Conservation (phyloP, 2,329 filamentous ascomycete species). For the Drechslerella stenobrocha region DNA sequence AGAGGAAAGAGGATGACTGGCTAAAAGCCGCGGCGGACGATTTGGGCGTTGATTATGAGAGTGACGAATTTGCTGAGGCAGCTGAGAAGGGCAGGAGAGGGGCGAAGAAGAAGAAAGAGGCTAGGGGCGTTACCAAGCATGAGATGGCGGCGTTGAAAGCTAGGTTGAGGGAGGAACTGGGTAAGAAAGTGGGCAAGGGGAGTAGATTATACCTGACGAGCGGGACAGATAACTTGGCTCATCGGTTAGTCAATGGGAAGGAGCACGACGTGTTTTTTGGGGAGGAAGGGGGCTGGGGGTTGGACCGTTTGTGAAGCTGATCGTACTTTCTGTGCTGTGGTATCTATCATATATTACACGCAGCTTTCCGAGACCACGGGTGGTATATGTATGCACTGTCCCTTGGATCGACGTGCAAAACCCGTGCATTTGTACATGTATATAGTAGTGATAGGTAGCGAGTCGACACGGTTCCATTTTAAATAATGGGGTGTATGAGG, state of each 20-base stretch:
- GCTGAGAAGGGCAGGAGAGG: constrained; percentile 67
- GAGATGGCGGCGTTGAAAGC: constrained; percentile 72
- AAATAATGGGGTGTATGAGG: too few relatives aligned
- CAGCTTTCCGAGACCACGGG: too few relatives aligned
- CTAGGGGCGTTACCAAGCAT: constrained; percentile 65
- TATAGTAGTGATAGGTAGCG: too few relatives aligned
- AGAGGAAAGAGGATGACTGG: constrained; percentile 80
- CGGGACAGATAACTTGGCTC: constrained; percentile 35
- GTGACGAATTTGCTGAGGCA: constrained; percentile 73
- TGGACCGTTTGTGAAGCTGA: constrained; percentile 21
- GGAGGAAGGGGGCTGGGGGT: constrained; percentile 43
- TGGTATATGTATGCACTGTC: too few relatives aligned
- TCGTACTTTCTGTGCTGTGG: background rate
- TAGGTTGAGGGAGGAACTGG: constrained; percentile 71
- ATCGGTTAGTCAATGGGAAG: constrained; percentile 40
- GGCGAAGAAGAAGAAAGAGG: constrained; percentile 57
- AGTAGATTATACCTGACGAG: constrained; percentile 45
- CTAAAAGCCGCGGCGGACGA: constrained; percentile 83
- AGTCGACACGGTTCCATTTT: too few relatives aligned
- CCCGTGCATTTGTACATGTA: too few relatives aligned
- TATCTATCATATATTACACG: background rate
- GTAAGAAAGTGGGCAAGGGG: constrained; percentile 64
- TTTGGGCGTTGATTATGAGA: constrained; percentile 89
- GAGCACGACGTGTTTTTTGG: constrained; percentile 48
- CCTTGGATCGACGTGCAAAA: too few relatives aligned